A percentile compares a stretch with the other conserved stretches of the same genome.
These are phyloP conservation scores for Exobasidium rhododendri DNA, from an alignment of 1,284 basidiomycete species.

Conservation along the genomic window DNA sequence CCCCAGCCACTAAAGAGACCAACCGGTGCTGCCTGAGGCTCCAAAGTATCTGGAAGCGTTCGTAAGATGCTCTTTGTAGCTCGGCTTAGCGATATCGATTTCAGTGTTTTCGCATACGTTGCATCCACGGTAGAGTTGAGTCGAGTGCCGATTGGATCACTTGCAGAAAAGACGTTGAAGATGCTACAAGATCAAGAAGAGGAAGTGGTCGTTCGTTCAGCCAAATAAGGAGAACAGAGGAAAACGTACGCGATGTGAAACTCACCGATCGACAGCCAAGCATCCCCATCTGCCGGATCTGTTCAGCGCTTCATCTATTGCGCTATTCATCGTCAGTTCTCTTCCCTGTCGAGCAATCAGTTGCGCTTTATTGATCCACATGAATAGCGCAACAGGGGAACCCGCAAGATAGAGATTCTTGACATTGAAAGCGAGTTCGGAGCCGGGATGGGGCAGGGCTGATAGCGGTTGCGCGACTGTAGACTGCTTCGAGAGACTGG, in stretches of 20 bases:
- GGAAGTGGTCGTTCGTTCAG: background rate
- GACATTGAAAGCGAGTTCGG: constrained; percentile 55
- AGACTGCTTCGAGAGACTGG: constrained; percentile 59
- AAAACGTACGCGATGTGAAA: no score
- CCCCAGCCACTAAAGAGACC: background rate
- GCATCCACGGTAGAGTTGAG: constrained; percentile 55
- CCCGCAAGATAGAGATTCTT: constrained; percentile 60
- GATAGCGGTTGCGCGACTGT: constrained; percentile 43
- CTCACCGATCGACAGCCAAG: constrained; percentile 57
- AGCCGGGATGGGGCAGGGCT: constrained; percentile 11
- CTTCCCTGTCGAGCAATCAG: constrained; percentile 60
- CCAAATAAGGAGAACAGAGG: no score
- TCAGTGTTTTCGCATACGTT: background rate
- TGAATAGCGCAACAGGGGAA: constrained; percentile 61
- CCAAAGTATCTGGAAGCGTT: background rate
- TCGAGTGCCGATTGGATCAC: constrained; percentile 59
- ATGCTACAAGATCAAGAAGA: constrained; percentile 27
- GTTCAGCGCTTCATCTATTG: constrained; percentile 59
- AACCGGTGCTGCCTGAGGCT: background rate
- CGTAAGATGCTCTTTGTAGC: background rate
- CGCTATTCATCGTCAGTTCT: constrained; percentile 58
- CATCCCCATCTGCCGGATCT: constrained; percentile 60
- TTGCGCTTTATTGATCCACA: constrained; percentile 61
- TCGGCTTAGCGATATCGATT: background rate
- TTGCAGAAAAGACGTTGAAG: constrained; percentile 61